Conservation (phyloP, 768 basidiomycete genomes). For the Termitomyces sp. region DNA sequence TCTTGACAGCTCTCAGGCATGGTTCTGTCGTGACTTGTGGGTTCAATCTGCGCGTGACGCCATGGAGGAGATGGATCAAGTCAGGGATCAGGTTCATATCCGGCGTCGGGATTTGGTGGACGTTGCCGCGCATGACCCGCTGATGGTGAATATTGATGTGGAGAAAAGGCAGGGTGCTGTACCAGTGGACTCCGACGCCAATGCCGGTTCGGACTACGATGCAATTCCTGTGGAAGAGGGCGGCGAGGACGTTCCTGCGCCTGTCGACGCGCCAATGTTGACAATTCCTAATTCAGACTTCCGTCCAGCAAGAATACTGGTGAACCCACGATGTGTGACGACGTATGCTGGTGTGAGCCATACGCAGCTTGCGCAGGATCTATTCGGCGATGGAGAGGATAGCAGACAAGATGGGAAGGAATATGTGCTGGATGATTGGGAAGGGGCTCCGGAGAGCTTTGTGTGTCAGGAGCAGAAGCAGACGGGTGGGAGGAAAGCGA, state of each 20-base stretch:
- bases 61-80: conserved; percentile 54
- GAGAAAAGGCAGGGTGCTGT: conserved; percentile 25
- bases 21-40: conserved; percentile 99
- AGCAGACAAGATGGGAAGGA: conserved; percentile 47
- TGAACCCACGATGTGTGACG: conserved; percentile 96
- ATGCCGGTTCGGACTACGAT: conserved; percentile 86
- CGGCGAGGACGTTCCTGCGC: conserved; percentile 39
- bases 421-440: conserved; percentile 93
- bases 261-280: conserved; percentile 38
- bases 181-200: conserved; percentile 65
- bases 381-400: conserved; percentile 85
- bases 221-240: conserved; percentile 74
- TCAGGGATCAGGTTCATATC: conserved; percentile 26
- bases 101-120: conserved; percentile 31
- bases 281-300: conserved; percentile 88
- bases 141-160: conserved; percentile 29
- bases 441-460: conserved; percentile 94
- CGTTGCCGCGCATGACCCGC: conserved; percentile 32
- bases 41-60: conserved; percentile 80
- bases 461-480: conserved; percentile 95
- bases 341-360: conserved; percentile 98
- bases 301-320: conserved; percentile 84
- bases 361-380: conserved; percentile 90
- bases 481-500: conserved; percentile 86
- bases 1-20: conserved; percentile 94